Percentiles rank a stretch among this genome's conserved stretches.
Evolutionary conservation across 805 yeast species (phyloP).

Genomic region (Nakazawaea ishiwadae): DNA sequence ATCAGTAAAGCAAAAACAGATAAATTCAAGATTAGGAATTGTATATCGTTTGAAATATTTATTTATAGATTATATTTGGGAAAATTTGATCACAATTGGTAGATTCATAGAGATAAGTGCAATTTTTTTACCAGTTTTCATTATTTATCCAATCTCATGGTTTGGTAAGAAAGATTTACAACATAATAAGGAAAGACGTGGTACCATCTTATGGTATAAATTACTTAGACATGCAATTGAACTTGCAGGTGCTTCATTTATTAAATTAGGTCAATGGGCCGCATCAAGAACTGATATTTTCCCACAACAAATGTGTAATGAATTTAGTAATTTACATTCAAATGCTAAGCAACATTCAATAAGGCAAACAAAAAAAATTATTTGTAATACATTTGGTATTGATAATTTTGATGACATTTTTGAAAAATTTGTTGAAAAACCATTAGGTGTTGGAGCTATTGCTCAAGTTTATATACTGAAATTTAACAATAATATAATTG

Average conservation of each 20-base stretch:
- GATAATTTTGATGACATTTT: slow-evolving; percentile 64
- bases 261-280: slow-evolving; percentile 97
- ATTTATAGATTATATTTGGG: slow-evolving; percentile 51
- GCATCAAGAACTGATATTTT: slow-evolving; percentile 95
- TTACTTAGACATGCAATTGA: slow-evolving; percentile 66
- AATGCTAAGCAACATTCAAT: slow-evolving; percentile 74
- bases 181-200: slow-evolving; percentile 42
- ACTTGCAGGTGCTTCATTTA: slow-evolving; percentile 87
- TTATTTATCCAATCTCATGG: slow-evolving; percentile 58
- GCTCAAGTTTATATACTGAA: slow-evolving; percentile 90
- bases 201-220: slow-evolving; percentile 68
- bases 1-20: slow-evolving; percentile 25
- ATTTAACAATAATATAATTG: slow-evolving; percentile 38
- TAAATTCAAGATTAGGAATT: slow-evolving; percentile 20
- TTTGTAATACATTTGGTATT: slow-evolving; percentile 56
- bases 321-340: slow-evolving; percentile 74
- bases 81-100: slow-evolving; percentile 63
- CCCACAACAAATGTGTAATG: slow-evolving; percentile 71
- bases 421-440: slow-evolving; percentile 67
- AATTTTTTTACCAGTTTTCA: slow-evolving; percentile 66
- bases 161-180: slow-evolving; percentile 38
- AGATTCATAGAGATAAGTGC: slow-evolving; percentile 65
- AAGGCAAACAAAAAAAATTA: slow-evolving; percentile 48
- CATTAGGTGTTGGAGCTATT: slow-evolving; percentile 97
- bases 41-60: slow-evolving; percentile 37